Evolutionary conservation across 164 flowering plant genomes (phyloP).

Genomic region (Echeveria elegans): DNA sequence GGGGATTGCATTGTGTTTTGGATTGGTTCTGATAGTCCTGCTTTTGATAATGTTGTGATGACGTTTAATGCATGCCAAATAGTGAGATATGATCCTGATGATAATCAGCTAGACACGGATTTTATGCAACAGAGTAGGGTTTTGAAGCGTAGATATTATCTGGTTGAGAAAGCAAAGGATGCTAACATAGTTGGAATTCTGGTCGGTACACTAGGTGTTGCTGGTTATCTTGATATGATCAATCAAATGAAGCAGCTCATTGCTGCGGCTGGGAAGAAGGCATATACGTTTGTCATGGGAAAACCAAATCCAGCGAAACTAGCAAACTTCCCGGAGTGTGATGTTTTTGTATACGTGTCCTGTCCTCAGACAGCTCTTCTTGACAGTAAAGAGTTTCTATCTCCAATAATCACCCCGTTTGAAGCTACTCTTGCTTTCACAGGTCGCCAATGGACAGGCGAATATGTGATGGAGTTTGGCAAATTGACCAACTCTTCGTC

Average conservation of each 20-base stretch:
- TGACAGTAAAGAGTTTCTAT: conserved; percentile 91
- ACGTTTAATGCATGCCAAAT: conserved; percentile 71
- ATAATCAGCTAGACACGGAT: conserved; percentile 43
- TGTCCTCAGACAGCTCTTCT: conserved; percentile 94
- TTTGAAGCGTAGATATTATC: conserved; percentile 87
- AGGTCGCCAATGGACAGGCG: conserved; percentile 92
- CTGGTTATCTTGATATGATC: conserved; percentile 87
- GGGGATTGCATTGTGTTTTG: conserved; percentile 69
- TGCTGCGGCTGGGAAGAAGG: conserved; percentile 71
- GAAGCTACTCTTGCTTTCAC: conserved; percentile 85
- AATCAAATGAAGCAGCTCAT: conserved; percentile 73
- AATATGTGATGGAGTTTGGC: conserved; percentile 63
- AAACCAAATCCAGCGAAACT: conserved; percentile 96
- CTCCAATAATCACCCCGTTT: conserved; percentile 91
- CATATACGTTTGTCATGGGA: conserved; percentile 82
- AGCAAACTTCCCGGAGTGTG: conserved; percentile 97
- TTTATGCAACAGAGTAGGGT: conserved; percentile 54
- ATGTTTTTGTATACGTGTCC: conserved; percentile 73
- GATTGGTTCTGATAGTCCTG: conserved; percentile 77
- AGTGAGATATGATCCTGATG: conserved; percentile 75
- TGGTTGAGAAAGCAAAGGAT: conserved; percentile 97
- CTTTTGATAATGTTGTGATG: conserved; percentile 72
- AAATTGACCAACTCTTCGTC: conserved; percentile 45
- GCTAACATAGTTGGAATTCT: conserved; percentile 86
- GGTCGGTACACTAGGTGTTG: conserved; percentile 98